phyloP scores from a whole-genome alignment of 2,329 filamentous ascomycete species.

The Pseudogymnoascus sp. region DNA sequence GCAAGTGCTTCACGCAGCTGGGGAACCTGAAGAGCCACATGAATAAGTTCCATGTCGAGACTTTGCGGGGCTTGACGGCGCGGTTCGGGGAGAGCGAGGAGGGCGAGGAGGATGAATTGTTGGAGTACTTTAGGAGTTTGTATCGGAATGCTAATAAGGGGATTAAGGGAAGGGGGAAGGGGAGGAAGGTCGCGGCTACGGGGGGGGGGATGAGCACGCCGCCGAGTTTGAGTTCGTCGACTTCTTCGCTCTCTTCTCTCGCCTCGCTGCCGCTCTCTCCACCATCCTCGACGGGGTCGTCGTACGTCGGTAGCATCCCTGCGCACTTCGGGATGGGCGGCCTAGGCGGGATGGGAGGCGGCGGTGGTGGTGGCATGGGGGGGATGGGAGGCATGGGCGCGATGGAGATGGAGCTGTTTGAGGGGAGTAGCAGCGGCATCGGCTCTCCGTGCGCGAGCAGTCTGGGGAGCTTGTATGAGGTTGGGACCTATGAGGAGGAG shows the following conservation, averaged over 20 bases:
- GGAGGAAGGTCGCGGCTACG: conserved; percentile 63
- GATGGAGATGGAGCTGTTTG: conserved; percentile 36
- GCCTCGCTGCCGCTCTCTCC: not conserved
- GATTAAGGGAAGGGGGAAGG: conserved; percentile 90
- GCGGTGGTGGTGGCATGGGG: not conserved
- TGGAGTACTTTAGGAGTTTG: conserved; percentile 75
- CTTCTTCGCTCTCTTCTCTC: not conserved
- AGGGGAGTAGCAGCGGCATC: conserved; percentile 30
- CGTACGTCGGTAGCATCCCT: not conserved
- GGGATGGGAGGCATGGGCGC: conserved; percentile 17
- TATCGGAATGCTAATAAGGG: conserved; percentile 99
- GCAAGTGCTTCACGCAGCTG: conserved; percentile 80
- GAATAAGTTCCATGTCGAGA: conserved; percentile 83
- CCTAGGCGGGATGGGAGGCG: conserved; percentile 14
- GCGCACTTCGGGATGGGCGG: conserved; percentile 6
- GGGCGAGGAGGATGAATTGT: conserved; percentile 60
- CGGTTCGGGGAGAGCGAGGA: conserved; percentile 46
- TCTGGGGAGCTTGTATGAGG: conserved; percentile 36
- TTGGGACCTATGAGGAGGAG: conserved; percentile 13
- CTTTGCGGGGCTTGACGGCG: conserved; percentile 58
- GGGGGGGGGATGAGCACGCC: too few species aligned
- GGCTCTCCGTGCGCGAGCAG: conserved; percentile 28
- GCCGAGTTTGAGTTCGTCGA: not conserved
- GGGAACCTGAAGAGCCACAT: conserved; percentile 94
- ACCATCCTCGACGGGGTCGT: not conserved